phyloP scores from a whole-genome alignment of 2,329 filamentous ascomycete genomes.

The Cercospora zeae-maydis region DNA sequence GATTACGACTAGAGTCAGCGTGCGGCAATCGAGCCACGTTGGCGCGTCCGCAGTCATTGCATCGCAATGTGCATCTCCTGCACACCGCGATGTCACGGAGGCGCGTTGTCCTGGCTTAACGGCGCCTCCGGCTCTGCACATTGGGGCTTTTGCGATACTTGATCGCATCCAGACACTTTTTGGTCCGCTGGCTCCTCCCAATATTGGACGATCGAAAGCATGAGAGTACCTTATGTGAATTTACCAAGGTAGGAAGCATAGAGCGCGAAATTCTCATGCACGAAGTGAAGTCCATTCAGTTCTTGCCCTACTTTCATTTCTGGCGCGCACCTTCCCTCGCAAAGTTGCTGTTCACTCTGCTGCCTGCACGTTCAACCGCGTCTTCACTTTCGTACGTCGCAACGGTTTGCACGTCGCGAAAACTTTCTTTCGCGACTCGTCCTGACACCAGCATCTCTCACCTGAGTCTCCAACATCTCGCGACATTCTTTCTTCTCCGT shows the following conservation, averaged over 20 bases:
- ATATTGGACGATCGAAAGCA: background rate
- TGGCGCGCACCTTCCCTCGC: background rate
- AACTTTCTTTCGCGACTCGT: slow-evolving; percentile 1
- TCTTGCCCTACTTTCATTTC: background rate
- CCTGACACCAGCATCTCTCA: background rate
- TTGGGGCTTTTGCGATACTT: background rate
- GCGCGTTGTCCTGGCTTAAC: background rate
- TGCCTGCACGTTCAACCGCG: background rate
- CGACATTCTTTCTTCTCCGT: background rate
- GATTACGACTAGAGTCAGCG: background rate
- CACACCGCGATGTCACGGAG: background rate
- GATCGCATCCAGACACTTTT: background rate
- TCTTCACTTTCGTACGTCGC: background rate
- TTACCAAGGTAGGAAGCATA: background rate
- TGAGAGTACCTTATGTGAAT: background rate
- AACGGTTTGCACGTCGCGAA: background rate
- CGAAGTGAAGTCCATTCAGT: slow-evolving; percentile 1
- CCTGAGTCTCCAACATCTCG: background rate
- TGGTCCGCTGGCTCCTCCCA: background rate
- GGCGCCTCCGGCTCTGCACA: background rate
- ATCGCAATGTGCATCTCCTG: background rate
- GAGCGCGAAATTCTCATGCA: background rate
- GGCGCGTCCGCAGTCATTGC: background rate
- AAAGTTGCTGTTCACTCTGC: background rate
- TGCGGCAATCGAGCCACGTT: background rate